Evolutionary conservation across 495 filamentous ascomycete genomes (phyloP).

Genomic region (Niebla homalea): DNA sequence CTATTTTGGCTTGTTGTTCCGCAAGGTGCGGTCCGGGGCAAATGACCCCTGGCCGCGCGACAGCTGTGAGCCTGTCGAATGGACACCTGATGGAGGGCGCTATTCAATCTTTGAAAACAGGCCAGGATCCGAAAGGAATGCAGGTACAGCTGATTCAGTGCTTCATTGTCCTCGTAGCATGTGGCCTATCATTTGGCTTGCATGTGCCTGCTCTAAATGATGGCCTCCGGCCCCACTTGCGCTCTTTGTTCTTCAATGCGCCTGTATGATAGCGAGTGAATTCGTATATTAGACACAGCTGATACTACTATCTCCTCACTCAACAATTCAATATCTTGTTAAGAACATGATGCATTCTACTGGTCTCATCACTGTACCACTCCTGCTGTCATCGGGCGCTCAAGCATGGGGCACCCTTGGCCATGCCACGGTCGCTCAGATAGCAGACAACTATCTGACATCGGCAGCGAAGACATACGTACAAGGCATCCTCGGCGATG

Average conservation of each 20-base stretch:
- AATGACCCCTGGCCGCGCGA: slow-evolving; percentile 1
- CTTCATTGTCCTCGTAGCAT: neutral
- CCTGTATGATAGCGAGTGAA: too few relatives aligned
- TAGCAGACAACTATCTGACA: slow-evolving; percentile 40
- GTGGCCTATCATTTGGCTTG: neutral
- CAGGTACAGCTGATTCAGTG: neutral
- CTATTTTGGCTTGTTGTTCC: neutral
- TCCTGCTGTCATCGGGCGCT: slow-evolving; percentile 6
- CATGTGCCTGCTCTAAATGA: neutral
- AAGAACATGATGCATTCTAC: slow-evolving; percentile 4
- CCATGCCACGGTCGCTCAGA: slow-evolving; percentile 47
- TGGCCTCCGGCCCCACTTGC: neutral
- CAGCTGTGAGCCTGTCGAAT: neutral
- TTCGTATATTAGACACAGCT: too few relatives aligned
- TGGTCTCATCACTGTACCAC: slow-evolving; percentile 2
- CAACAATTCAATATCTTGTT: too few relatives aligned
- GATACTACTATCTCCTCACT: too few relatives aligned
- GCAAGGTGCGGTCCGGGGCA: slow-evolving; percentile 4
- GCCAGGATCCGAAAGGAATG: slow-evolving; percentile 3
- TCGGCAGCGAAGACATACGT: slow-evolving; percentile 32
- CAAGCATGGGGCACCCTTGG: slow-evolving; percentile 44
- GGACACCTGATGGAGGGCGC: neutral
- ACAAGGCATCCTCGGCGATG: slow-evolving; percentile 34
- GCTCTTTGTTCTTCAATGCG: too few relatives aligned
- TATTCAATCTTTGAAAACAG: neutral